phyloP scores from a whole-genome alignment of 2,329 filamentous ascomycete genomes.

The Beauveria bassiana region DNA sequence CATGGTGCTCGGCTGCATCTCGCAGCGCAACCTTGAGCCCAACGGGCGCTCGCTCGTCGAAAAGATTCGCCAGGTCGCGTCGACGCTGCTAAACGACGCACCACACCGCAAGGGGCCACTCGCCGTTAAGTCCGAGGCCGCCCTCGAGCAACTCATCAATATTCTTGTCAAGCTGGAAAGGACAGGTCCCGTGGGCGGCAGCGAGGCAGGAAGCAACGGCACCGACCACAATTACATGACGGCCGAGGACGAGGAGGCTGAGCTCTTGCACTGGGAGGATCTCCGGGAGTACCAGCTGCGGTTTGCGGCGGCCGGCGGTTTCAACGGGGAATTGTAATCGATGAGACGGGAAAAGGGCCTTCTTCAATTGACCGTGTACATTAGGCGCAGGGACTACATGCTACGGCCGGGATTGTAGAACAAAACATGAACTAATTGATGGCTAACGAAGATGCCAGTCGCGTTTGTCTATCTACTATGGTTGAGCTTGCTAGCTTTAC shows the following conservation, averaged over 20 bases:
- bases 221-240: conserved; percentile 32
- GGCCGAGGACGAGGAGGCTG: conserved; percentile 62
- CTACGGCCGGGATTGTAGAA: neutral
- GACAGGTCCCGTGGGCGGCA: conserved; percentile 32
- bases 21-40: conserved; percentile 78
- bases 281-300: conserved; percentile 69
- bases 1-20: conserved; percentile 66
- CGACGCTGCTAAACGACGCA: conserved; percentile 61
- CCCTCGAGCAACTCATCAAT: conserved; percentile 64
- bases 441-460: neutral
- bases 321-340: neutral
- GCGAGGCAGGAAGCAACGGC: conserved; percentile 17
- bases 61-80: conserved; percentile 80
- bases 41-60: conserved; percentile 59
- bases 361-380: neutral
- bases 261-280: conserved; percentile 70
- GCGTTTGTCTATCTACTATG: no score
- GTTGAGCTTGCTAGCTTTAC: no score
- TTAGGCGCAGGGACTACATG: neutral
- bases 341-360: neutral
- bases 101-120: conserved; percentile 43
- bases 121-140: conserved; percentile 56
- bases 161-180: conserved; percentile 69
- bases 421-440: neutral
- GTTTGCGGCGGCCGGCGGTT: conserved; percentile 37